These are phyloP conservation scores for Venturia carpophila DNA, from an alignment of 2,329 filamentous ascomycete genomes.

Conservation along the genomic window DNA sequence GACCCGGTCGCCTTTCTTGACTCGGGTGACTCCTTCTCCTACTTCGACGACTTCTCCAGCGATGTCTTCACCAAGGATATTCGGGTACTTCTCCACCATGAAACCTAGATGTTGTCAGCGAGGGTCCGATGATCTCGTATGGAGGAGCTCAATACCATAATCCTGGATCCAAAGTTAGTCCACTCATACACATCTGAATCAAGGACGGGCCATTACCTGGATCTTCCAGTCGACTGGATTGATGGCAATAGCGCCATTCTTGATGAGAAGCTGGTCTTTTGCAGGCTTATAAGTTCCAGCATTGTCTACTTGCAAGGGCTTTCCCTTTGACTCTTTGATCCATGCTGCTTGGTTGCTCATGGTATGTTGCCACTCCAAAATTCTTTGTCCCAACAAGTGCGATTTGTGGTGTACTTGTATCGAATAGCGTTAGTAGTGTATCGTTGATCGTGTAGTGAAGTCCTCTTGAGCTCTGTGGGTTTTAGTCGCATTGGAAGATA, in stretches of 20 bases:
- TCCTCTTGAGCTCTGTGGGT: no score
- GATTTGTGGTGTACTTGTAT: no score
- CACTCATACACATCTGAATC: neutral
- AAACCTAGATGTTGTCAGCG: slow-evolving; percentile 20
- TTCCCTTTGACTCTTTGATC: slow-evolving; percentile 19
- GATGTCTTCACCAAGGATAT: slow-evolving; percentile 31
- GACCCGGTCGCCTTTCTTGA: no score
- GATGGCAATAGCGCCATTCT: slow-evolving; percentile 22
- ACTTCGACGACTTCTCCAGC: slow-evolving; percentile 33
- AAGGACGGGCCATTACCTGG: slow-evolving; percentile 13
- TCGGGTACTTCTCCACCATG: slow-evolving; percentile 30
- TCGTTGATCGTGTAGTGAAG: no score
- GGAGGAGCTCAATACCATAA: neutral
- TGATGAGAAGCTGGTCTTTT: slow-evolving; percentile 24
- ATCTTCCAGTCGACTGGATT: slow-evolving; percentile 21
- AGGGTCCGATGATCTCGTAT: no score
- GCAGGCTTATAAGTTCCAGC: slow-evolving; percentile 19
- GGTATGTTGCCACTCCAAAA: no score
- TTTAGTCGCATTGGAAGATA: neutral
- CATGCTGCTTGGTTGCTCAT: slow-evolving; percentile 7
- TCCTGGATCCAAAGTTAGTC: slow-evolving; percentile 4
- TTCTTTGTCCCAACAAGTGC: slow-evolving; percentile 16
- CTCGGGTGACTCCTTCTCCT: slow-evolving; percentile 23
- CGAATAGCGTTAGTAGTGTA: no score
- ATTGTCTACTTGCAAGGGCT: slow-evolving; percentile 20